Evolutionary conservation across 306 rosid species (phyloP).

Genomic region (Cicer arietinum): DNA sequence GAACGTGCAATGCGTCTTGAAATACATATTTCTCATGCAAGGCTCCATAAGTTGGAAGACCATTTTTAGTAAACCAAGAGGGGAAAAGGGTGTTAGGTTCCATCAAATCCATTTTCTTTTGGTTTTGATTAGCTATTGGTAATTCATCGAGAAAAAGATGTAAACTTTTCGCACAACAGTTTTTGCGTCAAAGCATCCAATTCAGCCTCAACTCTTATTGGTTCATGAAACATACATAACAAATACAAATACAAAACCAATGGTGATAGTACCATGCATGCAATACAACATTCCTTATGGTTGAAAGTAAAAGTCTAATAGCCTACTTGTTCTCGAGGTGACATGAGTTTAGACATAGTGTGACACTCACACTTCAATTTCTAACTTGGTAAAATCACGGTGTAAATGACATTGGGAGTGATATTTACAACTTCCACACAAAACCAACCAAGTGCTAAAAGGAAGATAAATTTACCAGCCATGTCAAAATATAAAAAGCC

Average conservation of each 20-base stretch:
- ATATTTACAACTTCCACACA: too few species aligned
- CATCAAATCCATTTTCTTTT: conserved; percentile 87
- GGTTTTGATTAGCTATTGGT: conserved; percentile 71
- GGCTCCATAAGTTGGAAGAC: conserved; percentile 65
- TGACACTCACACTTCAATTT: too few species aligned
- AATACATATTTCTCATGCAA: conserved; percentile 82
- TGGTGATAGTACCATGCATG: not conserved
- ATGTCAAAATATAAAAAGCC: conserved; percentile 79
- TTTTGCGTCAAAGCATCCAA: conserved; percentile 69
- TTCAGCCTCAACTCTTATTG: conserved; percentile 84
- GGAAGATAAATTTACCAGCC: conserved; percentile 53
- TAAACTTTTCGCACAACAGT: conserved; percentile 69
- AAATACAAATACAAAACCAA: conserved; percentile 18
- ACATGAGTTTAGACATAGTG: too few species aligned
- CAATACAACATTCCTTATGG: not conserved
- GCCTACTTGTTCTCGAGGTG: too few species aligned
- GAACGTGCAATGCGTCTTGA: conserved; percentile 67
- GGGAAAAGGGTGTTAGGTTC: conserved; percentile 80
- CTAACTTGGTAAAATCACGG: too few species aligned
- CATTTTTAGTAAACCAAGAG: conserved; percentile 76
- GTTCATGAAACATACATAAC: conserved; percentile 50
- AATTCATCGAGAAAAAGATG: conserved; percentile 77
- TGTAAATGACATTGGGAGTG: too few species aligned
- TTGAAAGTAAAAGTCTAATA: not conserved
- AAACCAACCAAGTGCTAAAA: not conserved